Evolutionary conservation across 208 protist species (phyloP).

Genomic region (Leishmania gerbilli): DNA sequence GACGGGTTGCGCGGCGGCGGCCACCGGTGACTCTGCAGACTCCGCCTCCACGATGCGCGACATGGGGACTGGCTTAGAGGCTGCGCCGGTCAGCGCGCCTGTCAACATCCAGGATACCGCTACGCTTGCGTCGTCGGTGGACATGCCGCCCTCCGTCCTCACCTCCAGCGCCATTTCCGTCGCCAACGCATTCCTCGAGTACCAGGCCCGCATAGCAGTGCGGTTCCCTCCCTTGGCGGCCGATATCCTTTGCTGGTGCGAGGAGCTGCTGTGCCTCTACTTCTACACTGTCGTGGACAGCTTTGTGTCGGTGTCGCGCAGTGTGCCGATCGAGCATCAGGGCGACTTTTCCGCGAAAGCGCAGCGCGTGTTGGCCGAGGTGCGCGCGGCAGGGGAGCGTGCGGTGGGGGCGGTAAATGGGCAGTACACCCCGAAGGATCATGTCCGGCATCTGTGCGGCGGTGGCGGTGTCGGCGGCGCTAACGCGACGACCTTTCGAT

Average conservation of each 20-base stretch:
- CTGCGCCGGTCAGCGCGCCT: background rate
- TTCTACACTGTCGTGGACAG: constrained; percentile 85
- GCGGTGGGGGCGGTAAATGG: constrained; percentile 42
- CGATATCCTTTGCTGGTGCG: constrained; percentile 71
- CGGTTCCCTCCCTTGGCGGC: constrained; percentile 75
- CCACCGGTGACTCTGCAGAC: background rate
- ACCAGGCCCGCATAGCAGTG: constrained; percentile 71
- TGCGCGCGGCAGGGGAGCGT: constrained; percentile 48
- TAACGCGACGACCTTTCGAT: constrained; percentile 24
- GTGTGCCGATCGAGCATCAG: constrained; percentile 74
- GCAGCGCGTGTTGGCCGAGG: constrained; percentile 51
- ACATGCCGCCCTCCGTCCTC: constrained; percentile 44
- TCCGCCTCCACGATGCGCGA: constrained; percentile 13
- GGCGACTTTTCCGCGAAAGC: constrained; percentile 53
- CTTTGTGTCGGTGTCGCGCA: constrained; percentile 84
- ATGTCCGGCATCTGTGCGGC: constrained; percentile 3
- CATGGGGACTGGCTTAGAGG: constrained; percentile 14
- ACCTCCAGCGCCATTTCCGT: constrained; percentile 60
- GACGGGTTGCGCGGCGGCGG: constrained; percentile 1
- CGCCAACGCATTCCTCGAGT: constrained; percentile 74
- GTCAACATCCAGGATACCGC: background rate
- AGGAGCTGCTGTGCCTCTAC: constrained; percentile 71
- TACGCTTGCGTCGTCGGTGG: constrained; percentile 31
- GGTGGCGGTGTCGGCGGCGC: constrained; percentile 7
- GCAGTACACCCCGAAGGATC: constrained; percentile 29